phyloP scores from a whole-genome alignment of 768 basidiomycete species.

The Tricholoma flavovirens region DNA sequence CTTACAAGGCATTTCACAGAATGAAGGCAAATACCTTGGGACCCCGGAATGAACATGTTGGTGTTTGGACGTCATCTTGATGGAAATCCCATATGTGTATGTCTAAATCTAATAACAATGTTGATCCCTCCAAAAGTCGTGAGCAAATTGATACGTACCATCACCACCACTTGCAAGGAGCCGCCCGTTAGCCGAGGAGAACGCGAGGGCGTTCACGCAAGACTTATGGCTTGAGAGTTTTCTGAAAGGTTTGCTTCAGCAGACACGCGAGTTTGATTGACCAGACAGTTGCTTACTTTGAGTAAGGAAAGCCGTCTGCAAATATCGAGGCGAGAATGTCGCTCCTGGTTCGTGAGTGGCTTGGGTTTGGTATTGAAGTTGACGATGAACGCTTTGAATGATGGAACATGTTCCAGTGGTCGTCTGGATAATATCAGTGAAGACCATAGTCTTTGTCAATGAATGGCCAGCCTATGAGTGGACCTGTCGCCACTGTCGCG shows the following conservation, averaged over 20 bases:
- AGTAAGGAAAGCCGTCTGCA: constrained; percentile 32
- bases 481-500: too few species aligned
- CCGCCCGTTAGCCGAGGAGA: constrained; percentile 54
- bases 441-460: constrained; percentile 5
- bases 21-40: constrained; percentile 31
- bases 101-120: constrained; percentile 36
- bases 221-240: too few species aligned
- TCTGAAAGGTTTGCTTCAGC: not conserved
- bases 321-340: constrained; percentile 18
- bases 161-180: constrained; percentile 69
- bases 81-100: constrained; percentile 65
- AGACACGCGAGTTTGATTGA: not conserved
- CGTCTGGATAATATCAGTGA: constrained; percentile 3
- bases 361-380: not conserved
- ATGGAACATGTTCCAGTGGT: constrained; percentile 4
- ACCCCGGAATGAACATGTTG: constrained; percentile 40
- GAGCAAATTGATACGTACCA: constrained; percentile 35
- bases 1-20: not conserved
- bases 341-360: constrained; percentile 5
- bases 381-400: constrained; percentile 2
- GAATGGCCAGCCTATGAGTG: too few species aligned
- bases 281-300: constrained; percentile 21
- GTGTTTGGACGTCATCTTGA: constrained; percentile 43
- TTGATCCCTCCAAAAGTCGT: not conserved
- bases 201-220: constrained; percentile 34